Conservation (phyloP, 2,329 filamentous ascomycete genomes). For the Microsporum canis region DNA sequence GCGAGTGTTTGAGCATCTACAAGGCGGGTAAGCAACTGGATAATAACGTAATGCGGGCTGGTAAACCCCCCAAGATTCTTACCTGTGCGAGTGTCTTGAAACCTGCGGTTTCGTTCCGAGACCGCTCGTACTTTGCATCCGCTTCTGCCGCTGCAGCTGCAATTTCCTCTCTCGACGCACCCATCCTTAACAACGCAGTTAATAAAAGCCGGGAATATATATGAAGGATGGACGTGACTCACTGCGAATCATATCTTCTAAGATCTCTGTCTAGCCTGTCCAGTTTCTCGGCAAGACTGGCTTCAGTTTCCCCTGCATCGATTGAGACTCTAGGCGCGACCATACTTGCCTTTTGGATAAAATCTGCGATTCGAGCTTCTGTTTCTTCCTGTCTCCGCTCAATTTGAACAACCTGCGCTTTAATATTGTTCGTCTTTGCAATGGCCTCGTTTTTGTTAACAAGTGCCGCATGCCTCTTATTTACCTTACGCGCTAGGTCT, state of each 20-base stretch:
- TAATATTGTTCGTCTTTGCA: slow-evolving; percentile 40
- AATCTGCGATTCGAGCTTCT: slow-evolving; percentile 41
- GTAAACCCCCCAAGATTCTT: slow-evolving; percentile 6
- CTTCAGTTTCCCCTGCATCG: slow-evolving; percentile 51
- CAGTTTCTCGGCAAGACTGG: slow-evolving; percentile 39
- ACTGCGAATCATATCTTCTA: slow-evolving; percentile 43
- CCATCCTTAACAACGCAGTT: slow-evolving; percentile 34
- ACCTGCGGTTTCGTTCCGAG: slow-evolving; percentile 29
- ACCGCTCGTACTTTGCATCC: slow-evolving; percentile 27
- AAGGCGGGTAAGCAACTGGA: not conserved
- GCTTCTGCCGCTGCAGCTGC: slow-evolving; percentile 36
- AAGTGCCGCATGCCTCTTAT: slow-evolving; percentile 44
- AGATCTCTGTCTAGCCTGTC: slow-evolving; percentile 48
- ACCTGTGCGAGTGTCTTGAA: slow-evolving; percentile 32
- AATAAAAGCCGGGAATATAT: slow-evolving; percentile 21
- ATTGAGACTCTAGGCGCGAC: slow-evolving; percentile 51
- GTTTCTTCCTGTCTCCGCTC: slow-evolving; percentile 41
- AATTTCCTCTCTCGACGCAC: slow-evolving; percentile 56
- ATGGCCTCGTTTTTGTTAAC: slow-evolving; percentile 52
- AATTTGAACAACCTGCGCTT: slow-evolving; percentile 36
- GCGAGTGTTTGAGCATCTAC: slow-evolving; percentile 46
- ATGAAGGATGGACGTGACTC: slow-evolving; percentile 13
- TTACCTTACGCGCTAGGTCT: slow-evolving; percentile 36
- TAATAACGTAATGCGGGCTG: slow-evolving; percentile 7
- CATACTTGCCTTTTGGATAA: slow-evolving; percentile 43